A percentile compares a stretch with the other conserved stretches of the same genome.
Evolutionary conservation across 768 basidiomycete genomes (phyloP).

Genomic region (Boletus sp.): DNA sequence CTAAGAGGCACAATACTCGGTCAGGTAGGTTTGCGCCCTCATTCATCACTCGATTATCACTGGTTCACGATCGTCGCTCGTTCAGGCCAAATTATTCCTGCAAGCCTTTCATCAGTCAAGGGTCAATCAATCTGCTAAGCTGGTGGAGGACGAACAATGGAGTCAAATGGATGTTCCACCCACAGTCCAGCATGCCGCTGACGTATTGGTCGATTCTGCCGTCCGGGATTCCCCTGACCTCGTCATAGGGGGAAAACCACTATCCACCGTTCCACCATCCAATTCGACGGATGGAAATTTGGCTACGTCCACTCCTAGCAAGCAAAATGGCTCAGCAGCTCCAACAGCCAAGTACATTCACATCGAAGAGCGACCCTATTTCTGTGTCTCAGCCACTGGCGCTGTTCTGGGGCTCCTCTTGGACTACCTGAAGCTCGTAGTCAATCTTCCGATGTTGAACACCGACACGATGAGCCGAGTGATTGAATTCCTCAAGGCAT

Average conservation of each 20-base stretch:
- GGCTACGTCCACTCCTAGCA: conserved; percentile 15
- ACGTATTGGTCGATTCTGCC: conserved; percentile 76
- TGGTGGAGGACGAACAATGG: conserved; percentile 98
- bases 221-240: conserved; percentile 78
- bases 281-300: conserved; percentile 11
- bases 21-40: conserved; percentile 50
- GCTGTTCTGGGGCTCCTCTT: conserved; percentile 66
- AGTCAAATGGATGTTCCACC: conserved; percentile 65
- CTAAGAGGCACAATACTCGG: conserved; percentile 80
- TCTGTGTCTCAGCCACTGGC: conserved; percentile 80
- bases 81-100: conserved; percentile 82
- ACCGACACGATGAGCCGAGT: conserved; percentile 94
- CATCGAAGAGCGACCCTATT: conserved; percentile 84
- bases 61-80: conserved; percentile 1
- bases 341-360: conserved; percentile 55
- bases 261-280: not conserved
- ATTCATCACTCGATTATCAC: not conserved
- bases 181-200: conserved; percentile 64
- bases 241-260: conserved; percentile 29
- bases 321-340: conserved; percentile 17
- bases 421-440: conserved; percentile 85
- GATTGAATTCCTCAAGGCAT: conserved; percentile 95
- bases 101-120: conserved; percentile 80
- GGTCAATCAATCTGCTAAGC: conserved; percentile 75
- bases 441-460: conserved; percentile 84